Evolutionary conservation across 345 rosid species (phyloP).

Genomic region (Firmiana major): DNA sequence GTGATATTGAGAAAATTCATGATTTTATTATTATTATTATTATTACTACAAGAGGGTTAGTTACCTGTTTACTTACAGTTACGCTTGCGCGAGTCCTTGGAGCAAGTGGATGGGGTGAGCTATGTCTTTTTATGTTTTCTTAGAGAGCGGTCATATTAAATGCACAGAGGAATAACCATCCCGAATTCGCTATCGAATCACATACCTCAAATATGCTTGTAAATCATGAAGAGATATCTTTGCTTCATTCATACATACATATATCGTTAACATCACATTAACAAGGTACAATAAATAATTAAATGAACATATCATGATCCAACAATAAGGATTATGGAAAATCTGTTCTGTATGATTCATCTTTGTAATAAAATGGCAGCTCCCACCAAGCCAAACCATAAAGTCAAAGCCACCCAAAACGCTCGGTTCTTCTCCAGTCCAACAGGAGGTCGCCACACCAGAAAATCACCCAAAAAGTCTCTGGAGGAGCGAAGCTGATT

Average conservation of each 20-base stretch:
- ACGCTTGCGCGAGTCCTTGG: background rate
- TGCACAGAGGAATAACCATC: background rate
- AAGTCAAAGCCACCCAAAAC: constrained; percentile 72
- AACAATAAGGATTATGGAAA: constrained; percentile 8
- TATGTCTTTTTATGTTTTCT: background rate
- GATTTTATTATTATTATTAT: too few relatives aligned
- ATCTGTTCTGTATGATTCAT: constrained; percentile 26
- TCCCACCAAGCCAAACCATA: constrained; percentile 87
- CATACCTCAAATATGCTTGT: background rate
- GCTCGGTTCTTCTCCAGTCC: constrained; percentile 63
- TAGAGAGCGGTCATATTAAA: background rate
- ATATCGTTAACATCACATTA: too few relatives aligned
- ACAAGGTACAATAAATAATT: constrained; percentile 22
- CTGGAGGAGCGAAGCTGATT: constrained; percentile 64
- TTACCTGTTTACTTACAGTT: too few relatives aligned
- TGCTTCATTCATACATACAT: constrained; percentile 26
- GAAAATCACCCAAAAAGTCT: constrained; percentile 67
- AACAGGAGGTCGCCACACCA: constrained; percentile 71
- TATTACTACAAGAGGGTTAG: too few relatives aligned
- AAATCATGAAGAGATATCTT: background rate
- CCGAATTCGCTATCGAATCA: background rate
- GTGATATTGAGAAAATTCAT: too few relatives aligned
- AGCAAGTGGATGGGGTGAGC: background rate
- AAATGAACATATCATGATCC: constrained; percentile 19
- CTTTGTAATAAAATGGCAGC: constrained; percentile 73